These are phyloP conservation scores for Chaetomium cochliodes DNA, from an alignment of 495 filamentous ascomycete species.

Conservation along the genomic window DNA sequence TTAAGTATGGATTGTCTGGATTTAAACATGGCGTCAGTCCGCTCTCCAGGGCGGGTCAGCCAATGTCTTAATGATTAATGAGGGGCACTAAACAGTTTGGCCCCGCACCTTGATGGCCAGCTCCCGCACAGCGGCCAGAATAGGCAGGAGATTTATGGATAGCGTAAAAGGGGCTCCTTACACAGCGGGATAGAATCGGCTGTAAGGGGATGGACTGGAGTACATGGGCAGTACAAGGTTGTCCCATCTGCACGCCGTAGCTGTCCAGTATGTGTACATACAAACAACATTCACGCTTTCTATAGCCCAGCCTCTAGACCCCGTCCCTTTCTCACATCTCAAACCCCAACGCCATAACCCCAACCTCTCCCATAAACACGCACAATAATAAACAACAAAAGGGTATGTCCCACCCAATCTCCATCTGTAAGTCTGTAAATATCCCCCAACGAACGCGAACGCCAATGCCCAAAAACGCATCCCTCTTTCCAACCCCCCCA, in stretches of 20 bases:
- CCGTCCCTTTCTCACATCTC: no score
- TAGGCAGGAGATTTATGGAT: constrained; percentile 11
- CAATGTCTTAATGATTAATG: not conserved
- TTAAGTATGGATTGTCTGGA: no score
- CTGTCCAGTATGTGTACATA: not conserved
- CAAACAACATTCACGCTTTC: not conserved
- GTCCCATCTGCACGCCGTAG: not conserved
- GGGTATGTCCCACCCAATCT: constrained; percentile 10
- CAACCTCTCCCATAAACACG: not conserved
- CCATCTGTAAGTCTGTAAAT: not conserved
- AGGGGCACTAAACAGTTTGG: constrained; percentile 7
- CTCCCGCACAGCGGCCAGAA: not conserved
- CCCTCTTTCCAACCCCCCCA: not conserved
- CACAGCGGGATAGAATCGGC: not conserved
- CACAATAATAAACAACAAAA: not conserved
- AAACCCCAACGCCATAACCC: not conserved
- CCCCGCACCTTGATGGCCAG: constrained; percentile 13
- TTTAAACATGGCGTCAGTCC: no score
- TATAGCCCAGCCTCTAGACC: not conserved
- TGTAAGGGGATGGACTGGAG: not conserved
- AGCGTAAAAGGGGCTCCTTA: not conserved
- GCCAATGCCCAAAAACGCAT: not conserved
- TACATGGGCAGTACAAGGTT: not conserved
- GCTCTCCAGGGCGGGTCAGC: not conserved
- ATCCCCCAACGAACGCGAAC: no score